These are phyloP conservation scores for Lactarius sanguifluus DNA, from an alignment of 768 basidiomycete genomes.

Conservation along the genomic window DNA sequence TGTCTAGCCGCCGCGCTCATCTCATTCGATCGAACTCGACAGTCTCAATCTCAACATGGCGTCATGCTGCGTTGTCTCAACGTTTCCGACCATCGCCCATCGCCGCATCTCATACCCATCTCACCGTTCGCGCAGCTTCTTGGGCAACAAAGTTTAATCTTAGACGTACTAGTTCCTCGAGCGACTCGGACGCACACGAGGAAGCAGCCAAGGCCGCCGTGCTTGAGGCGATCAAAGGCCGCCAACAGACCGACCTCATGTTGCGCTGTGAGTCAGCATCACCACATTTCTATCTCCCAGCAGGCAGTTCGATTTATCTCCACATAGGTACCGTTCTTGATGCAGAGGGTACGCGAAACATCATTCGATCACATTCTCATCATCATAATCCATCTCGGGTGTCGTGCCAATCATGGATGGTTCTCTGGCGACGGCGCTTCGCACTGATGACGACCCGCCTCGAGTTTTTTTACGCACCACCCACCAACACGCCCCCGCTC, in stretches of 20 bases:
- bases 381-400: slow-evolving; percentile 6
- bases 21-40: slow-evolving; percentile 18
- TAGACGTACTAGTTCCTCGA: slow-evolving; percentile 28
- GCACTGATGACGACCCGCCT: slow-evolving; percentile 15
- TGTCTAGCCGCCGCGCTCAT: slow-evolving; percentile 17
- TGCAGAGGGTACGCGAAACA: slow-evolving; percentile 56
- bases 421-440: slow-evolving; percentile 8
- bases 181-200: slow-evolving; percentile 48
- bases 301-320: slow-evolving; percentile 21
- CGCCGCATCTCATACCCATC: background rate
- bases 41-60: slow-evolving; percentile 16
- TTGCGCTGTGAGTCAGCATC: slow-evolving; percentile 70
- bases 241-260: slow-evolving; percentile 87
- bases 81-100: slow-evolving; percentile 17
- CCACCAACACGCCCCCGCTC: slow-evolving; percentile 12
- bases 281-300: slow-evolving; percentile 30
- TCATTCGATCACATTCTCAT: slow-evolving; percentile 19
- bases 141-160: slow-evolving; percentile 36
- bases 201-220: slow-evolving; percentile 71
- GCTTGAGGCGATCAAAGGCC: slow-evolving; percentile 81
- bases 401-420: slow-evolving; percentile 35
- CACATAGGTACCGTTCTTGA: slow-evolving; percentile 81
- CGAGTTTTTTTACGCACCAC: slow-evolving; percentile 20
- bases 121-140: slow-evolving; percentile 28
- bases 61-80: slow-evolving; percentile 18